Conservation (phyloP, 805 yeast genomes). For the Lipomyces sp. region DNA sequence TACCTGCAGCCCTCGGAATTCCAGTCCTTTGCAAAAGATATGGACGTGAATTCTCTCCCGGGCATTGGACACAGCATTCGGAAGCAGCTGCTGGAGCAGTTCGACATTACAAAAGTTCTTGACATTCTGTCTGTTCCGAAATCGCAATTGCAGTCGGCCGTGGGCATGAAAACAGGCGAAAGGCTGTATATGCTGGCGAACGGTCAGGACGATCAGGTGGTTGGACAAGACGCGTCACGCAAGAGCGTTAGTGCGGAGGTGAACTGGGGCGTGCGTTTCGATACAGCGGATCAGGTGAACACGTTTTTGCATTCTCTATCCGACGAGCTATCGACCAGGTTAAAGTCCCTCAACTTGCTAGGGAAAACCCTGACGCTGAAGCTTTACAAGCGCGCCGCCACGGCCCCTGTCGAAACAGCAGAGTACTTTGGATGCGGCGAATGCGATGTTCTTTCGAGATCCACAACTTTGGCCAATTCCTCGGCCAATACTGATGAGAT, state of each 20-base stretch:
- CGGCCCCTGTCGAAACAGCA: constrained; percentile 71
- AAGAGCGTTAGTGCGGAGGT: constrained; percentile 85
- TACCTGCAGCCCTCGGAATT: constrained; percentile 37
- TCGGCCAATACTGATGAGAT: constrained; percentile 61
- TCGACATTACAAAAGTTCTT: constrained; percentile 39
- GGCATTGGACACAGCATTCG: constrained; percentile 45
- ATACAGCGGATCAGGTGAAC: constrained; percentile 58
- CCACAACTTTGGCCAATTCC: constrained; percentile 57
- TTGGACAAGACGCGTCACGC: constrained; percentile 52
- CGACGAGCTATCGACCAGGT: constrained; percentile 55
- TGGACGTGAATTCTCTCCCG: constrained; percentile 43
- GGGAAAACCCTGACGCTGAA: constrained; percentile 64
- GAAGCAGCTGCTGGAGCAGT: constrained; percentile 44
- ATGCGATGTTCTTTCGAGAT: constrained; percentile 62
- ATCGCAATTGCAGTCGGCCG: constrained; percentile 42
- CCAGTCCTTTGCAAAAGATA: constrained; percentile 39
- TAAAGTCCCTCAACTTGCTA: constrained; percentile 46
- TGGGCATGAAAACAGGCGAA: constrained; percentile 71
- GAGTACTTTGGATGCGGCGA: constrained; percentile 83
- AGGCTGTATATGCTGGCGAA: constrained; percentile 57
- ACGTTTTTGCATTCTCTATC: constrained; percentile 56
- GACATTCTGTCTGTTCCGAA: constrained; percentile 43
- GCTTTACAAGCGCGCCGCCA: constrained; percentile 57
- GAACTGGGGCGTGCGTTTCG: constrained; percentile 84
- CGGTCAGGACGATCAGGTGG: constrained; percentile 65